These are phyloP conservation scores for Glycine latifolia DNA, from an alignment of 306 rosid genomes.

Conservation along the genomic window DNA sequence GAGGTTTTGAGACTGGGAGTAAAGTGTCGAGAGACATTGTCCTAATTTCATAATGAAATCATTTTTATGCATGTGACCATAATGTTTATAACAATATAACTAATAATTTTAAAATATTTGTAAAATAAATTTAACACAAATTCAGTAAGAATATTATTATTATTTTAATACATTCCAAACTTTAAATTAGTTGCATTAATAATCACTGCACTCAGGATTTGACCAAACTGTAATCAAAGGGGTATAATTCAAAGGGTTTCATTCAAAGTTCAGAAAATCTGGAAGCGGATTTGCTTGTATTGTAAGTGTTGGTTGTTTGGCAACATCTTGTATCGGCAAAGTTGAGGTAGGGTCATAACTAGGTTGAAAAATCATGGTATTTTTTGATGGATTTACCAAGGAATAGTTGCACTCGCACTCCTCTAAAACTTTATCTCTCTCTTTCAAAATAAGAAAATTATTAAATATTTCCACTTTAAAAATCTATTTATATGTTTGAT, in stretches of 20 bases:
- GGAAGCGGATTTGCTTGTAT: slow-evolving; percentile 5
- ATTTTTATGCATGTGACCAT: not conserved
- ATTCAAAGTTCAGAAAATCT: slow-evolving; percentile 2
- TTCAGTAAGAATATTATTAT: not conserved
- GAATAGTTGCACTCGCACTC: not conserved
- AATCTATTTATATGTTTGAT: not conserved
- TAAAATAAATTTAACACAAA: not conserved
- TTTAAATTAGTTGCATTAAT: not conserved
- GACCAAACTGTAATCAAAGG: not conserved
- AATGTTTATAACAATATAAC: not conserved
- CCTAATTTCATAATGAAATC: not conserved
- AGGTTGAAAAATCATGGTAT: not conserved
- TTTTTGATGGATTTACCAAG: not conserved
- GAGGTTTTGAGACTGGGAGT: not conserved
- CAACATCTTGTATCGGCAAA: slow-evolving; percentile 1
- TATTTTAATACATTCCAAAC: not conserved
- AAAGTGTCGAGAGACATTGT: not conserved
- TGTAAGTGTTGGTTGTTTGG: slow-evolving; percentile 12
- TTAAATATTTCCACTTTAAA: not conserved
- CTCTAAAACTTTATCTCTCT: not conserved
- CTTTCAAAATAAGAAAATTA: not conserved
- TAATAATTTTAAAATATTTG: not conserved
- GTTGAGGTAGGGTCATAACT: slow-evolving; percentile 24
- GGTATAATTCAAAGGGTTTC: not conserved
- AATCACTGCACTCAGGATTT: slow-evolving; percentile 4